Evolutionary conservation across 495 filamentous ascomycete species (phyloP), one percentile per base, ranked within the genome.

Genomic region (Aspergillus haitiensis): DNA sequence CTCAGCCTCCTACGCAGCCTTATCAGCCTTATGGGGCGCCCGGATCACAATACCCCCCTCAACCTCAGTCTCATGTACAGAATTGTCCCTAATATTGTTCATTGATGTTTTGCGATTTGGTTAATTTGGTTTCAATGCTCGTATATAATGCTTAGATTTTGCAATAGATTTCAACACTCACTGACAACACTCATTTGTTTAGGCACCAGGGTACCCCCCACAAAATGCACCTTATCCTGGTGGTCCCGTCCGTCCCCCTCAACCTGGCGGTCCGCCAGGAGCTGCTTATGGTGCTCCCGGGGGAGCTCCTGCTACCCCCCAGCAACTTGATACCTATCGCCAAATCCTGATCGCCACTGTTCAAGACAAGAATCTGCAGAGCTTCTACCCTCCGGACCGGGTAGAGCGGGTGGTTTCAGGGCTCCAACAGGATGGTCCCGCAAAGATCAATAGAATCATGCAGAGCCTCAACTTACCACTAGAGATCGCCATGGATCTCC

Each of bases 401-500:
- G 60, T 80, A 31, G 71, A 80, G 35, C 50, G 58, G 32, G 55
- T 80, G 27, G 67, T 80, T 7, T 75, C 75, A 49, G 59, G 58
- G 0, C 67, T 80, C 10, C 69, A 70, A 52, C 63, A 66, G 10
- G 77, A 78, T 62, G 78, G 77, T 7, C 82, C 82, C 0, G 64
- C 55, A 16, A 75, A 82, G 58, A 72, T 87, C 58, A 74, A 77
- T 58, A 76, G 75, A 52, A 57, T 88, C 16, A 79, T 79, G 55
- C 70, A 78, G 45, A 78, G 78, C 52, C 87, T 84, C 81, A 66
- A 72, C 18, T 74, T 90, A 35, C 78, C 78, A 0, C 78, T 72
- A 60, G 87, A 90, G 66, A 78, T 89, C 13, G 87, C 82, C 5
- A 83, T 80, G 56, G 87, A 90, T 69, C 78, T 89, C 52, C 83